Conservation (phyloP, 371 early-diverging fungal genomes). For the Mucor piriformis region DNA sequence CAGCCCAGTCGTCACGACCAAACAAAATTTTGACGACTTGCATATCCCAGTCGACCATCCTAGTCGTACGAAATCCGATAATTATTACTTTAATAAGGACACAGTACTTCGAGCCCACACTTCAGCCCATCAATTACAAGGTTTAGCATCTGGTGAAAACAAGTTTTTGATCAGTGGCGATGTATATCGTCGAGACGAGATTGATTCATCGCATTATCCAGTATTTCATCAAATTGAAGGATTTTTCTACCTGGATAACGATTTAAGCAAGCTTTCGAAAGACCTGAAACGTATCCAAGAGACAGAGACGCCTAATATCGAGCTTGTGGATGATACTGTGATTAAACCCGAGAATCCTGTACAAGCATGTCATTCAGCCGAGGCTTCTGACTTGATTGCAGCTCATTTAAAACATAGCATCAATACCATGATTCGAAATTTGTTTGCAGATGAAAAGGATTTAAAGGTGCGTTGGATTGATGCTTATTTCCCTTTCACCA, state of each 20-base stretch:
- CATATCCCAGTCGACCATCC: slow-evolving; percentile 85
- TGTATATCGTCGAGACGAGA: slow-evolving; percentile 97
- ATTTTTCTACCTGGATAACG: slow-evolving; percentile 61
- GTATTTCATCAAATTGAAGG: slow-evolving; percentile 99
- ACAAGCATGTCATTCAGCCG: slow-evolving; percentile 57
- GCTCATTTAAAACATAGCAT: slow-evolving; percentile 79
- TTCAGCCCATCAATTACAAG: slow-evolving; percentile 90
- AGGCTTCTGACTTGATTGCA: slow-evolving; percentile 58
- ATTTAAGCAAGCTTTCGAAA: slow-evolving; percentile 16
- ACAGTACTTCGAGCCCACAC: slow-evolving; percentile 92
- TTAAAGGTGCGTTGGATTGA: slow-evolving; percentile 95
- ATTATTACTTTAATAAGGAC: slow-evolving; percentile 88
- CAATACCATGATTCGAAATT: slow-evolving; percentile 76
- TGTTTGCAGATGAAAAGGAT: slow-evolving; percentile 68
- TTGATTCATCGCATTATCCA: slow-evolving; percentile 95
- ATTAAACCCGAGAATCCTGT: slow-evolving; percentile 61
- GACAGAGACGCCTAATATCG: slow-evolving; percentile 46
- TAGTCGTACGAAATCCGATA: slow-evolving; percentile 81
- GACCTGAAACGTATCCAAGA: slow-evolving; percentile 27
- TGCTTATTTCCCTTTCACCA: slow-evolving; percentile 95
- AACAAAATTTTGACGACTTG: slow-evolving; percentile 93
- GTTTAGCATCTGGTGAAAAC: slow-evolving; percentile 55
- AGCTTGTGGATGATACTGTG: slow-evolving; percentile 59
- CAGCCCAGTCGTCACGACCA: slow-evolving; percentile 80
- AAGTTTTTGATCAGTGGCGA: slow-evolving; percentile 90